Percentiles rank a stretch among this genome's conserved stretches.
Conservation (phyloP, 768 basidiomycete genomes). For the Termitomyces sp. region DNA sequence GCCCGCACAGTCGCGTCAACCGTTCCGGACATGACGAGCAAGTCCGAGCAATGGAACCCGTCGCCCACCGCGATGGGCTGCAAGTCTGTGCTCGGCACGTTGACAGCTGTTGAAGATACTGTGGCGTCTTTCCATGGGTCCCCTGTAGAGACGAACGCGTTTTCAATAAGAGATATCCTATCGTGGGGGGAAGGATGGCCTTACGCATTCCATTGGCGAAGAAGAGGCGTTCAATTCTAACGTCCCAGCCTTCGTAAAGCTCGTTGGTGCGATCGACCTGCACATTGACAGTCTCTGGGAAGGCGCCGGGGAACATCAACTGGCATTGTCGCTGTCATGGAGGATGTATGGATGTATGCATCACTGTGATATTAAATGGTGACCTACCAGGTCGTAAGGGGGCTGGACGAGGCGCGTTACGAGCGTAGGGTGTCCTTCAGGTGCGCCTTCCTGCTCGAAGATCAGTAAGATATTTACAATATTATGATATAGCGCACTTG, state of each 20-base stretch:
- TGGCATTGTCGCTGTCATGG: constrained; percentile 57
- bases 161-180: not conserved
- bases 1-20: constrained; percentile 48
- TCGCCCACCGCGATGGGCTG: constrained; percentile 59
- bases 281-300: constrained; percentile 42
- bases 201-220: constrained; percentile 67
- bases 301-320: constrained; percentile 60
- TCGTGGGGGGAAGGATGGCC: constrained; percentile 18
- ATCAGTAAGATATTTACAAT: not conserved
- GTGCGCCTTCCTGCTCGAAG: constrained; percentile 37
- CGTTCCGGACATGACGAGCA: constrained; percentile 34
- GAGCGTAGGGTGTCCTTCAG: constrained; percentile 33
- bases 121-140: constrained; percentile 75
- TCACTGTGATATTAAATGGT: not conserved
- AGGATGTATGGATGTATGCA: not conserved
- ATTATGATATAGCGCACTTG: constrained; percentile 30
- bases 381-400: constrained; percentile 47
- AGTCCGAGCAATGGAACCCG: constrained; percentile 69
- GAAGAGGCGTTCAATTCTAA: constrained; percentile 54
- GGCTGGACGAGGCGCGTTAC: constrained; percentile 57
- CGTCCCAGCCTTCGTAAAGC: constrained; percentile 60
- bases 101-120: constrained; percentile 50
- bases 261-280: constrained; percentile 40
- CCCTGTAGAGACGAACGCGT: constrained; percentile 31
- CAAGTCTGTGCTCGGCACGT: constrained; percentile 40